Conservation (phyloP, 2,329 filamentous ascomycete genomes). For the Apiospora pterosperma region DNA sequence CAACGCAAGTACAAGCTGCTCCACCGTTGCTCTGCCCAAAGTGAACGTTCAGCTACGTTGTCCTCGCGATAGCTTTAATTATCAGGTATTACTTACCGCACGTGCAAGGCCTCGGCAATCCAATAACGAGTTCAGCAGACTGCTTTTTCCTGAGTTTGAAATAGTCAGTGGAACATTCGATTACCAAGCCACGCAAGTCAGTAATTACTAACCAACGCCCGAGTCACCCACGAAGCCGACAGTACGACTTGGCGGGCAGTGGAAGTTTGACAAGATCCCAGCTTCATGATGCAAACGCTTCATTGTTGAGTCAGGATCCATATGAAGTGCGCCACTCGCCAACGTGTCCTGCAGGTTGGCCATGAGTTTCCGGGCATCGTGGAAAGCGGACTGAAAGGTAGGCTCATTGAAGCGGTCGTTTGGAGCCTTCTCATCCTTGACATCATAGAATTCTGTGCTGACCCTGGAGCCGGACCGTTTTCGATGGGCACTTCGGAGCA, state of each 20-base stretch:
- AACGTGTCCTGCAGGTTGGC: constrained; percentile 27
- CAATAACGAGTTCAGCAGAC: not conserved
- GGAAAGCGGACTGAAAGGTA: constrained; percentile 30
- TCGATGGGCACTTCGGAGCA: not conserved
- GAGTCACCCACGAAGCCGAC: not conserved
- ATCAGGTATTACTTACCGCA: not conserved
- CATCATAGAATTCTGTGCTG: constrained; percentile 4
- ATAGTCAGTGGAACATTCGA: not conserved
- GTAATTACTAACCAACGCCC: not conserved
- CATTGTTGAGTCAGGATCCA: constrained; percentile 36
- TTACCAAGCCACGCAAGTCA: not conserved
- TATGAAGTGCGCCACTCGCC: constrained; percentile 29
- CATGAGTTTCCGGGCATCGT: constrained; percentile 30
- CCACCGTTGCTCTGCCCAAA: not conserved
- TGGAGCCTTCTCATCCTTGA: constrained; percentile 29
- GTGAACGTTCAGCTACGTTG: not conserved
- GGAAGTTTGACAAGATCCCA: not conserved
- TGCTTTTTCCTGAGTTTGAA: not conserved
- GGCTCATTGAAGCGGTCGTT: constrained; percentile 32
- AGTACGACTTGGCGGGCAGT: not conserved
- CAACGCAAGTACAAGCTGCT: not conserved
- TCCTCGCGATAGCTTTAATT: too few species aligned
- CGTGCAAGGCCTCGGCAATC: not conserved
- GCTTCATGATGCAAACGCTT: not conserved
- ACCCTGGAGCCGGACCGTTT: constrained; percentile 10